Conservation (phyloP, 1,284 basidiomycete genomes). For the Ceratobasidium sp. region DNA sequence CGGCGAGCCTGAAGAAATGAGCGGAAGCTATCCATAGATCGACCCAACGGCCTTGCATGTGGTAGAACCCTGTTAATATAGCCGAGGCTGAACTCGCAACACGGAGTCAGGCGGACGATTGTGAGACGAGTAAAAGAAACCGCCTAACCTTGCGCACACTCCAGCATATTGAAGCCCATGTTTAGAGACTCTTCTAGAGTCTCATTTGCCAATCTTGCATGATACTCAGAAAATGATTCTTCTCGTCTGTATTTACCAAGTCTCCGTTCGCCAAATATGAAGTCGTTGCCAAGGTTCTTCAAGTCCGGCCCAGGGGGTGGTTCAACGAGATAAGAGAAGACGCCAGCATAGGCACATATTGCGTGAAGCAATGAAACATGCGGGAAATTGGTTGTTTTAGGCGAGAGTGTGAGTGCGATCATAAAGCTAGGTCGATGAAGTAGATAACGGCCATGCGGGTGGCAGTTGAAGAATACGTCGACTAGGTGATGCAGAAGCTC, state of each 20-base stretch:
- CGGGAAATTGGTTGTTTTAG: constrained; percentile 31
- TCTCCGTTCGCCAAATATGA: constrained; percentile 28
- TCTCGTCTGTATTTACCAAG: neutral
- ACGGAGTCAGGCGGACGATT: neutral
- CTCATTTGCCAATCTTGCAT: constrained; percentile 18
- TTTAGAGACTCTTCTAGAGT: constrained; percentile 2
- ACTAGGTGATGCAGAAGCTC: constrained; percentile 37
- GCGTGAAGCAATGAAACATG: constrained; percentile 28
- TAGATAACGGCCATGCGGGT: constrained; percentile 34
- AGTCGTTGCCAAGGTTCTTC: neutral
- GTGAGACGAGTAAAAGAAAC: no score
- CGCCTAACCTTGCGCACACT: constrained; percentile 18
- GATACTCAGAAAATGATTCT: constrained; percentile 16
- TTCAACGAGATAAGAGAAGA: constrained; percentile 25
- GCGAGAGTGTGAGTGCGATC: constrained; percentile 23
- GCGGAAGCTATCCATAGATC: constrained; percentile 13
- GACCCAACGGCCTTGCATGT: constrained; percentile 26
- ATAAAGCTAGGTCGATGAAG: constrained; percentile 41
- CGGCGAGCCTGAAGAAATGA: neutral
- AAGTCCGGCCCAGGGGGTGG: constrained; percentile 10
- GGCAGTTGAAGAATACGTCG: constrained; percentile 38
- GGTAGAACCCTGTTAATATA: constrained; percentile 5
- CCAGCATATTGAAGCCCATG: constrained; percentile 12
- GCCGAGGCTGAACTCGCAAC: constrained; percentile 4
- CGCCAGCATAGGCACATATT: constrained; percentile 23